Evolutionary conservation across 169 alveolate genomes (phyloP).

Genomic region (Plasmodium ovale): DNA sequence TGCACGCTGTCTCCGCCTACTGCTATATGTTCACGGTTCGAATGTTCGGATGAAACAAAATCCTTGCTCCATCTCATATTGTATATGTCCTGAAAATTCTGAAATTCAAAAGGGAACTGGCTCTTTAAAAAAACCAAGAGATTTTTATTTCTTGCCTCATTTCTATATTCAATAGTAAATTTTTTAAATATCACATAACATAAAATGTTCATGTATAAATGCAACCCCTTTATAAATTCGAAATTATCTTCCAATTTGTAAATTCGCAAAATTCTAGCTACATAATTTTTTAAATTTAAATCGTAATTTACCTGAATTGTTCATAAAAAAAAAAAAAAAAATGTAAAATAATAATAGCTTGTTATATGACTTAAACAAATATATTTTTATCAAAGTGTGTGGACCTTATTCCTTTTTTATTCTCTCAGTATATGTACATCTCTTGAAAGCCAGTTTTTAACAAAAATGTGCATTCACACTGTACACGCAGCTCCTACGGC

Average conservation of each 20-base stretch:
- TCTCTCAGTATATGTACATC: no score
- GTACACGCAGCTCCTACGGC: background rate
- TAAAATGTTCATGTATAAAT: conserved; percentile 64
- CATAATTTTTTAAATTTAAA: conserved; percentile 67
- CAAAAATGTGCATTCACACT: no score
- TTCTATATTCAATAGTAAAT: conserved; percentile 41
- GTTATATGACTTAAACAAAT: no score
- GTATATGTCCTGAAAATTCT: conserved; percentile 53
- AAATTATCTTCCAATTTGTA: conserved; percentile 60
- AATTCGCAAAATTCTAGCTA: conserved; percentile 63
- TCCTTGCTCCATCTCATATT: conserved; percentile 72
- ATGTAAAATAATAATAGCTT: no score
- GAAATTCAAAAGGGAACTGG: conserved; percentile 66
- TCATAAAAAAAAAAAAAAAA: conserved; percentile 15
- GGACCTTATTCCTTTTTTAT: no score
- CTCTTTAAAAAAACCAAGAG: conserved; percentile 53
- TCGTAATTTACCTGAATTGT: conserved; percentile 67
- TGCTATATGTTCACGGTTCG: background rate
- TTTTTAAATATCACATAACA: conserved; percentile 65
- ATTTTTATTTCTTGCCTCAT: conserved; percentile 49
- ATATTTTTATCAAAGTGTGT: no score
- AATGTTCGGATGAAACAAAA: conserved; percentile 12
- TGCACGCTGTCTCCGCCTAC: background rate
- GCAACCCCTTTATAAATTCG: conserved; percentile 51
- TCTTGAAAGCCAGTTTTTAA: no score